Conservation (phyloP, 2,329 filamentous ascomycete genomes). For the Zalaria sp. region DNA sequence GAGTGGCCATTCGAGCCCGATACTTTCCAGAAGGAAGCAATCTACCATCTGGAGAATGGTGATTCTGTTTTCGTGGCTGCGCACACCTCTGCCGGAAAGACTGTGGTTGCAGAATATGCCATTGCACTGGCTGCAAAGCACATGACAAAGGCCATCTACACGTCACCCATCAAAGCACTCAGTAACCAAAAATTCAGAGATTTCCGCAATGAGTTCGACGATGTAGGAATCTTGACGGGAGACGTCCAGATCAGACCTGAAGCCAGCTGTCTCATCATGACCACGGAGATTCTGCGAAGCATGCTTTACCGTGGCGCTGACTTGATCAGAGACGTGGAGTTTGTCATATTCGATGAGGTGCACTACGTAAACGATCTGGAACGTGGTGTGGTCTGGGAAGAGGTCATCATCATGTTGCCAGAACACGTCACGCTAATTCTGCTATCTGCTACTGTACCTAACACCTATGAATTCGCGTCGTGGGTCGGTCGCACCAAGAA, state of each 20-base stretch:
- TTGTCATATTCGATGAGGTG: conserved; percentile 97
- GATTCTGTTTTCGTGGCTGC: conserved; percentile 97
- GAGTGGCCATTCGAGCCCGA: conserved; percentile 97
- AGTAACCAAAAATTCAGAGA: conserved; percentile 99
- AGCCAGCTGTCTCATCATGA: conserved; percentile 98
- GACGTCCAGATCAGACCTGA: conserved; percentile 97
- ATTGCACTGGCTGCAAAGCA: conserved; percentile 94
- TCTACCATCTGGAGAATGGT: conserved; percentile 91
- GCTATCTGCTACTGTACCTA: conserved; percentile 90
- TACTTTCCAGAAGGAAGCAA: conserved; percentile 95
- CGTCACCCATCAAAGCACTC: conserved; percentile 92
- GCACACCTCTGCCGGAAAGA: conserved; percentile 95
- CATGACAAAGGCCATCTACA: conserved; percentile 99
- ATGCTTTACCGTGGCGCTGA: conserved; percentile 97
- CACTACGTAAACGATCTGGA: conserved; percentile 97
- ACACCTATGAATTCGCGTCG: conserved; percentile 93
- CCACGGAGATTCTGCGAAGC: conserved; percentile 90
- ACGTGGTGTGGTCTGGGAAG: conserved; percentile 95
- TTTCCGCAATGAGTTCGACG: conserved; percentile 78
- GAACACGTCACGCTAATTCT: conserved; percentile 93
- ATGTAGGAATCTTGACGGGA: conserved; percentile 91
- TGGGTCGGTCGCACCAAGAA: conserved; percentile 98
- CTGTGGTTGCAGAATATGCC: conserved; percentile 93
- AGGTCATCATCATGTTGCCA: conserved; percentile 98
- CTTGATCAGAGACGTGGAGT: conserved; percentile 91